Evolutionary conservation across 75 land plant species (phyloP).

Genomic region (Cunninghamia lanceolata): DNA sequence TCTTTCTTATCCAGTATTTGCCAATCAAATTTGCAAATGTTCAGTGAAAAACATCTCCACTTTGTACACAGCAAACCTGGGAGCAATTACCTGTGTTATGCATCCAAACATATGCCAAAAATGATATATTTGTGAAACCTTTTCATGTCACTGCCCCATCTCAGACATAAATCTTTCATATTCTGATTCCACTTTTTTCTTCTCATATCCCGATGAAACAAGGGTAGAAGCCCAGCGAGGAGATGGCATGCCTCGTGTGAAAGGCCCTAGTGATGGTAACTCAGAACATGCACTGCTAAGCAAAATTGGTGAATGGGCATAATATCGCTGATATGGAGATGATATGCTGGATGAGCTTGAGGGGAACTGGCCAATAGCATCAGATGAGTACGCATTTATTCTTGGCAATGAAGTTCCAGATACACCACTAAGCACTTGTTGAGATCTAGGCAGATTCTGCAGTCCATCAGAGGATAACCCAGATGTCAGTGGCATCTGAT

Average conservation of each 20-base stretch:
- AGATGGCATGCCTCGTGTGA: not conserved
- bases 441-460: not conserved
- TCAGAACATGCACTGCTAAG: not conserved
- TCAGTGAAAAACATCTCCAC: not conserved
- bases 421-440: not conserved
- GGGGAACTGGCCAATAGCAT: not conserved
- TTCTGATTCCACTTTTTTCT: not conserved
- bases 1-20: not conserved
- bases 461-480: not conserved
- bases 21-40: not conserved
- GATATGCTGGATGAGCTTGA: not conserved
- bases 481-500: not conserved
- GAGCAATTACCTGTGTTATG: not conserved
- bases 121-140: not conserved
- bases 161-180: not conserved
- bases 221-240: not conserved
- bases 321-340: not conserved
- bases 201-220: slow-evolving; percentile 4
- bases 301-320: not conserved
- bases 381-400: not conserved
- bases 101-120: not conserved
- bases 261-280: not conserved
- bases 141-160: not conserved
- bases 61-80: not conserved
- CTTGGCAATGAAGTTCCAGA: not conserved